Evolutionary conservation across 495 filamentous ascomycete genomes (phyloP), one percentile per base, ranked within the genome.

Genomic region (Filosporella fistucella): DNA sequence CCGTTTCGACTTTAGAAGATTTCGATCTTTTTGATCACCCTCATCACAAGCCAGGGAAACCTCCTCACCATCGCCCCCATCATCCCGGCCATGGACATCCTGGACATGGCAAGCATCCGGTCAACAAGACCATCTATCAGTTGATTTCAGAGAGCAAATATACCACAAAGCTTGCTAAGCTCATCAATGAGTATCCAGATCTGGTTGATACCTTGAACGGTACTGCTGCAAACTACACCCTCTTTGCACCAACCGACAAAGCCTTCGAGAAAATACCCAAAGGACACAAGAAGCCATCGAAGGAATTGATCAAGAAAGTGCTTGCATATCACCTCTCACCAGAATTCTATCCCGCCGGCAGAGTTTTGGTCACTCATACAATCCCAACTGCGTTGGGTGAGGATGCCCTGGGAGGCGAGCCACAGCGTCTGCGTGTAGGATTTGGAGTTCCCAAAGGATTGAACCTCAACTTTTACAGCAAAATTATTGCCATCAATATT

Each of bases 51-150:
- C 40, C 23, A 11, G n/a, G n/a, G n/a, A 44, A 56, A 7, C 30
- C 39, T 41, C 64, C 55, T 20, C 64, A 62, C 37, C 45, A 61
- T n/a, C 47, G 58, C 29, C 43, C 50, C 26, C 24, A 43, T 16
- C 24, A 45, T 25, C 45, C 45, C 20, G 14, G 49, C 37, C 60
- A 74, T 55, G 65, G 69, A 37, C 41, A 45, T 35, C 32, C 32
- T 5, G 13, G n/a, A 8, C 39, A 42, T 14, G 4, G 26, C 24
- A 43, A 32, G 21, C 63, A 76, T 32, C 47, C 67, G 36, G 64
- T 72, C n/a, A 85, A 90, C 59, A 55, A 67, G 58, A 94, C 88
- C 24, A 71, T 94, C 42, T 95, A 88, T 65, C 69, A 95, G 51
- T 64, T 89, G 20, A 88, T 96, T 63, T 63, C 71, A 11, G 69